Base-by-base conservation (phyloP, 176 grass and related monocot genomes). In the Avena insularis region DNA sequence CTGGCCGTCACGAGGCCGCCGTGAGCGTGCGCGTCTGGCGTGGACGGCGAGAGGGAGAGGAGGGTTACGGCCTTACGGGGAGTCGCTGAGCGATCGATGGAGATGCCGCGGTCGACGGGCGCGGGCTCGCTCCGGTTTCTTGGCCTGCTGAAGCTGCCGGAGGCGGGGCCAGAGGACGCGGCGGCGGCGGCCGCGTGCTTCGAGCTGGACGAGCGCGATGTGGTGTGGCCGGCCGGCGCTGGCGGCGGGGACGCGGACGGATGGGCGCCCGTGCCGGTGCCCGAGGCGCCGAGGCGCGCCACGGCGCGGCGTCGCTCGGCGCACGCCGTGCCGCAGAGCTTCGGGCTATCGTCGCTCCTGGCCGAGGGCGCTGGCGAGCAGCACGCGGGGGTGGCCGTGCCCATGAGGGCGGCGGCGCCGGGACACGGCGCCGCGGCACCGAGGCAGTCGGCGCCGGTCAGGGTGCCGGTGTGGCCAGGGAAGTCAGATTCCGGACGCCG, bases 201-300 rank as follows among this genome's bases (percentile, higher is more conserved):
- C 65, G 91, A 93, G 82, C 84, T 93, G 64, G 88, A 93, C 71
- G 91, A 93, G 91, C 62, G 85, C 27, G 88, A 88, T 82, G 91
- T 93, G 0, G 64, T 93, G 33, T 93, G 91, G 91, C 85, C 88
- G 2, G 55, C 81, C 6, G 51, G 55, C 55, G 55, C 1, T 23
- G 79, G 25, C 1, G 65, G 45, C 4, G 88, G 66, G 0, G 67
- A 80, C 6, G 82, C 70, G 11, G 86, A 77, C 68, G 80, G 57
- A 0, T 48, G 46, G 46, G 46, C 46, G 9, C 6, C 61, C 12
- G 11, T 55, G 69, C 67, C 51, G 8, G 56, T 14, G 9, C 54
- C 75, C 5, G 80, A 43, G 35, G 29, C 65, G 5, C 48, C 46
- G 35, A 57, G 43, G 0, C 48, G 48, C 8, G 8, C 48, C 45